A percentile compares a stretch with the other conserved stretches of the same genome.
Evolutionary conservation across 768 basidiomycete genomes (phyloP).

Genomic region (Chalciporus piperatus): DNA sequence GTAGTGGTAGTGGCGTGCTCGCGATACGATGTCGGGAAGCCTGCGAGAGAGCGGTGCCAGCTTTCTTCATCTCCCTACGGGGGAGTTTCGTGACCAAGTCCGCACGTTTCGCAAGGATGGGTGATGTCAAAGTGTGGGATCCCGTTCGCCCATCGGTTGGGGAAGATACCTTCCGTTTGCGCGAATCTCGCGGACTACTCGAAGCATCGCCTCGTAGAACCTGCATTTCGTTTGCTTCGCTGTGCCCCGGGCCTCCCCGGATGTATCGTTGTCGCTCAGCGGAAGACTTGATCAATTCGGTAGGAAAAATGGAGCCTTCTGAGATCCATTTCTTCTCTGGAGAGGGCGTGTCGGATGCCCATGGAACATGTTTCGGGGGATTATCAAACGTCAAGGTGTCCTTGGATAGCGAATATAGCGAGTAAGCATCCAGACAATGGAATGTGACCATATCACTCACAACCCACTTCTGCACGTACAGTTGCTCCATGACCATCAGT

Average conservation of each 20-base stretch:
- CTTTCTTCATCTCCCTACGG: conserved; percentile 5
- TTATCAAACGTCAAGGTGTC: conserved; percentile 14
- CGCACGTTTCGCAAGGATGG: conserved; percentile 8
- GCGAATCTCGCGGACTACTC: conserved; percentile 1
- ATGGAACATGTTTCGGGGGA: conserved; percentile 31
- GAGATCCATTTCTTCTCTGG: conserved; percentile 26
- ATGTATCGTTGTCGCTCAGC: neutral
- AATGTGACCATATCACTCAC: conserved; percentile 22
- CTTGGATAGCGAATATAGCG: conserved; percentile 12
- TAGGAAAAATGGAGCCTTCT: conserved; percentile 30
- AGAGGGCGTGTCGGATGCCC: conserved; percentile 23
- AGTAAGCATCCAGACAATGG: conserved; percentile 6
- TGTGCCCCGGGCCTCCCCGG: neutral
- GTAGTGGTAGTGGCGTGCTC: conserved; percentile 2
- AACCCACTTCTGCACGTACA: conserved; percentile 34
- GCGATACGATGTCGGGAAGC: neutral
- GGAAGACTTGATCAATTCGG: conserved; percentile 8
- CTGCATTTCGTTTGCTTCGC: neutral
- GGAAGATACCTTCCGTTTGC: conserved; percentile 2
- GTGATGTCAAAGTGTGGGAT: conserved; percentile 1
- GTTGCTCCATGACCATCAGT: conserved; percentile 32
- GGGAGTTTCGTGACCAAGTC: conserved; percentile 1
- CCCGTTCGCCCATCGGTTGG: neutral
- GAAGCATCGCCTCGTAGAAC: neutral
- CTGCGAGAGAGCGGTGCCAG: neutral